phyloP scores from a whole-genome alignment of 1,284 basidiomycete genomes.

The Crepidotus sp. region DNA sequence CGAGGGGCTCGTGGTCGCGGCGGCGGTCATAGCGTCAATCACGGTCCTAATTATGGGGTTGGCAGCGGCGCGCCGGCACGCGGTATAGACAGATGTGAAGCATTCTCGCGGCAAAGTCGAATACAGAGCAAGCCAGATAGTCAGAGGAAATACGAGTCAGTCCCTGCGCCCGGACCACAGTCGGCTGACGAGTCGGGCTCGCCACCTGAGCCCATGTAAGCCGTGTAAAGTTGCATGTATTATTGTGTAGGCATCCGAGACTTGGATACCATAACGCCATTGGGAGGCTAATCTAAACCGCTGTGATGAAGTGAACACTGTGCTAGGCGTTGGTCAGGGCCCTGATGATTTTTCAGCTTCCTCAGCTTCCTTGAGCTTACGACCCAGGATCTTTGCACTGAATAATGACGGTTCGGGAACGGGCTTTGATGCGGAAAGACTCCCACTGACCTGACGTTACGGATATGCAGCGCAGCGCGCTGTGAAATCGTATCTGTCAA shows the following conservation, averaged over 20 bases:
- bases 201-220: not conserved
- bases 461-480: slow-evolving; percentile 76
- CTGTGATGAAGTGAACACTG: not conserved
- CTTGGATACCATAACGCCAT: slow-evolving; percentile 12
- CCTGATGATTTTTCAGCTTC: slow-evolving; percentile 32
- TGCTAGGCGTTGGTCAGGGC: slow-evolving; percentile 21
- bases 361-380: slow-evolving; percentile 44
- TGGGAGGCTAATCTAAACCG: not conserved
- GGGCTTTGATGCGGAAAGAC: too few species aligned
- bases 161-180: not conserved
- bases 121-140: not conserved
- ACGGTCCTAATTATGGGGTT: slow-evolving; percentile 8
- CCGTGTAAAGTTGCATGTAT: slow-evolving; percentile 3
- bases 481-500: not conserved
- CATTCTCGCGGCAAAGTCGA: not conserved
- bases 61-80: slow-evolving; percentile 9
- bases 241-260: slow-evolving; percentile 2
- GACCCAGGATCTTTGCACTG: slow-evolving; percentile 72
- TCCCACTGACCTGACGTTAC: slow-evolving; percentile 46
- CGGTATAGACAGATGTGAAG: slow-evolving; percentile 7
- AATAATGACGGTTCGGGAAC: too few species aligned
- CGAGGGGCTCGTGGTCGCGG: slow-evolving; percentile 13
- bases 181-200: not conserved
- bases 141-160: not conserved
- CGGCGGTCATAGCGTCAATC: slow-evolving; percentile 13